Base-by-base conservation (phyloP, 176 grass and related monocot genomes). In the Rhynchospora tenuis region DNA sequence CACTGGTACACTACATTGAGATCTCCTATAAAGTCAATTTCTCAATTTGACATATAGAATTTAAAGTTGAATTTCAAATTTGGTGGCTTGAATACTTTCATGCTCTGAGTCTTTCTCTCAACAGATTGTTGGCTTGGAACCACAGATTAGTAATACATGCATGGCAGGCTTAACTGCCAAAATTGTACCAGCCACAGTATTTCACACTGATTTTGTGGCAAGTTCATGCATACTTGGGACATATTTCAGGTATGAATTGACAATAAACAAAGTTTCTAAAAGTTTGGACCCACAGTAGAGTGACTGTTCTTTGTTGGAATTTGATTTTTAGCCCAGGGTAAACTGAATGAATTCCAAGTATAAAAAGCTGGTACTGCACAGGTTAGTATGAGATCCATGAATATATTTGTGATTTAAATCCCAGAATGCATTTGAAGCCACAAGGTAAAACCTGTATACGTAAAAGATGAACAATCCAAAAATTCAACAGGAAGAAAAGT, bases 71-170 rank as follows among this genome's bases (percentile, higher is more conserved):
- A 63, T 82, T 82, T 82, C 79, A 82, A 82, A 26, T 27, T 2
- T 66, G 42, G 80, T 16, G 60, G 80, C 80, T 82, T 82, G 43
- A 82, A 82, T 29, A 64, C 58, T 64, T 63, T 47, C 42, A 73
- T 48, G 45, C 17, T 46, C 48, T 20, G 13, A 66, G 28, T 66
- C 64, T 66, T 66, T 14, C 64, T 38, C 0, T 38, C 59, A 31
- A 66, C 28, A 19, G 14, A 66, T 66, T 29, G 64, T 66, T 66
- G 38, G 3, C 27, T 57, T 57, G 55, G 55, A 57, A 57, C 55
- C 55, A 57, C 55, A 57, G 16, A 16, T 17, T 57, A 57, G 16
- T 57, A 57, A 42, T 68, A 68, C 13, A 29, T 79, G 46, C 23
- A 76, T 52, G 13, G 67, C 17, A 70, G 38, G 14, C 2, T 67